phyloP scores from a whole-genome alignment of 1,139 yeast genomes.

The Insectozyma bohioensis region DNA sequence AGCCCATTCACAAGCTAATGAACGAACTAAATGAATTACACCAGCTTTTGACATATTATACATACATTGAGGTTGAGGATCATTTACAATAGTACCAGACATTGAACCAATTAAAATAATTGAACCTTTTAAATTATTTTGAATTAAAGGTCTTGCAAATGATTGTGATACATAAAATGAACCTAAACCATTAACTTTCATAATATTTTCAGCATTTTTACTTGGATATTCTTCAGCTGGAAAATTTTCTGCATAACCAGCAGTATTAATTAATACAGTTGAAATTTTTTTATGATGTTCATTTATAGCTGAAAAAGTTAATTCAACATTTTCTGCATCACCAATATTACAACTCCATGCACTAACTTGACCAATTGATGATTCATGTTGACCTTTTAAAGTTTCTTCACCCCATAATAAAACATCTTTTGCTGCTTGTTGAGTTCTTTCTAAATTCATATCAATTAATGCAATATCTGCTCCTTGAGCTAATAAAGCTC shows the following conservation, averaged over 20 bases:
- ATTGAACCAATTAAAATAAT: conserved; percentile 48
- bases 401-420: conserved; percentile 53
- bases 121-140: conserved; percentile 52
- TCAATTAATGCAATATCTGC: conserved; percentile 78
- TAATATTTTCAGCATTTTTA: conserved; percentile 61
- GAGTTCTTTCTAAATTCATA: conserved; percentile 59
- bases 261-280: conserved; percentile 68
- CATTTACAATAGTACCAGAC: conserved; percentile 52
- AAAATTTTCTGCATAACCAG: conserved; percentile 82
- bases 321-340: conserved; percentile 60
- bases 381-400: conserved; percentile 38
- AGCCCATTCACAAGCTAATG: conserved; percentile 55
- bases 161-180: conserved; percentile 63
- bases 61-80: conserved; percentile 52
- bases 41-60: conserved; percentile 55
- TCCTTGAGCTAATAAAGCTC: conserved; percentile 68
- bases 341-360: conserved; percentile 81
- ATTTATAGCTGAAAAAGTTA: conserved; percentile 49
- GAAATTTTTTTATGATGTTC: conserved; percentile 61
- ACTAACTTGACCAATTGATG: conserved; percentile 50
- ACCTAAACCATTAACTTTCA: conserved; percentile 75
- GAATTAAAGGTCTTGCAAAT: conserved; percentile 66
- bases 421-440: conserved; percentile 60
- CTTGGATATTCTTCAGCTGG: conserved; percentile 80
- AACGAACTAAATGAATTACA: conserved; percentile 47